A percentile compares a stretch with the other conserved stretches of the same genome.
Evolutionary conservation across 208 protist species (phyloP).

Genomic region (Leishmania guyanensis): DNA sequence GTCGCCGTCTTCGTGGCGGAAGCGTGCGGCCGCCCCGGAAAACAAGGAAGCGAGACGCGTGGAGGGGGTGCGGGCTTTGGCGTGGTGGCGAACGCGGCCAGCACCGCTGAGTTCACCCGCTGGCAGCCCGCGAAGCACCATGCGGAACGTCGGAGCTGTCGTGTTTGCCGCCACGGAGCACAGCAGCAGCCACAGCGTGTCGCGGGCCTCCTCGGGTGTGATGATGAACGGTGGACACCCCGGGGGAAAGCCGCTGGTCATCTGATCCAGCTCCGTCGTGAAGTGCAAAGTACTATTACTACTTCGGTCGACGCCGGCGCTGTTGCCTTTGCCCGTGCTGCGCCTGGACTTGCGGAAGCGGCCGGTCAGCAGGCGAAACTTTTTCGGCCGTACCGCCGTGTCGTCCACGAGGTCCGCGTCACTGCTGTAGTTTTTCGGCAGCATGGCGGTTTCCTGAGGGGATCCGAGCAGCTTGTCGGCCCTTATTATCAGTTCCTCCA

Average conservation of each 20-base stretch:
- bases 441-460: background rate
- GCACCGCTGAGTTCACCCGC: conserved; percentile 3
- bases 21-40: background rate
- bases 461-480: conserved; percentile 44
- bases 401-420: background rate
- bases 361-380: background rate
- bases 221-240: conserved; percentile 49
- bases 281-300: conserved; percentile 32
- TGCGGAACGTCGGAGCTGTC: conserved; percentile 14
- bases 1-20: conserved; percentile 13
- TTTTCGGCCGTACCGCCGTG: background rate
- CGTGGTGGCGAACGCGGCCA: background rate
- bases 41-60: conserved; percentile 17
- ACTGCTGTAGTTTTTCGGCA: background rate
- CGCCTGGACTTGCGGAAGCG: background rate
- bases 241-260: conserved; percentile 26
- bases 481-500: conserved; percentile 49
- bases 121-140: conserved; percentile 34
- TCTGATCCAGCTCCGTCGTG: conserved; percentile 40
- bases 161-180: conserved; percentile 50
- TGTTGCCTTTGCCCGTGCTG: background rate
- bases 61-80: conserved; percentile 9
- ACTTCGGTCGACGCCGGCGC: conserved; percentile 4
- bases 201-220: conserved; percentile 54
- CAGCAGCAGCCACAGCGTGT: conserved; percentile 66